Base-by-base conservation (phyloP, 2,329 filamentous ascomycete species). In the Macrophomina phaseolina region DNA sequence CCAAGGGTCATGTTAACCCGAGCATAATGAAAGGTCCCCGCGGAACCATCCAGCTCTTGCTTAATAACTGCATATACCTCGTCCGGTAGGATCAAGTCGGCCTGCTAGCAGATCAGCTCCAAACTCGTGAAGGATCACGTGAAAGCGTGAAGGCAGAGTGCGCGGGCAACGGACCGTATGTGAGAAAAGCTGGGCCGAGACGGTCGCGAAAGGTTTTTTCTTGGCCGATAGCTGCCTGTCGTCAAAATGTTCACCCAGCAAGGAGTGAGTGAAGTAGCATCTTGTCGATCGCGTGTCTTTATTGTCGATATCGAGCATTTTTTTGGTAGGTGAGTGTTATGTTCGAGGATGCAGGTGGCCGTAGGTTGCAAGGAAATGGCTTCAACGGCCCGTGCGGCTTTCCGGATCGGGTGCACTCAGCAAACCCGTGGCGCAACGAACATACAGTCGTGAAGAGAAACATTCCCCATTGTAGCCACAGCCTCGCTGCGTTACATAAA, bases 131-230 rank as follows among this genome's bases (percentile, higher is more conserved):
- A 6, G 48, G 14, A 23, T 52, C 42, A 34, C 68, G 58, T 62
- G 42, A 30, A n/a, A 16, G 32, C 23, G 58, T 62, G 42, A 30
- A n/a, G 30, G 32, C 23, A n/a, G 38, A 18, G 51, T 1, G 49
- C 14, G 30, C 51, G 49, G 62, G 23, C 49, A 11, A 56, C 74
- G 65, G 76, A 89, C 90, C 72, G 88, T 90, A 74, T 94, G 90
- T 30, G 90, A 82, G 74, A 91, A 93, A 45, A 85, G 83, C 62
- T 91, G 88, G 1, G 83, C 80, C 30, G 86, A 77, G 69, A 97
- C 85, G 0, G 87, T 84, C 0, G 87, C 85, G 84, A 94, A 97
- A 3, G 93, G 94, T 71, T 91, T 89, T 73, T 88, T 90, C 74
- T 91, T 94, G 5, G 81, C 83, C 1, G 93, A 90, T 36, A 87